A percentile compares a stretch with the other conserved stretches of the same genome.
Conservation (phyloP, 2,329 filamentous ascomycete genomes). For the Fusarium decemcellulare region DNA sequence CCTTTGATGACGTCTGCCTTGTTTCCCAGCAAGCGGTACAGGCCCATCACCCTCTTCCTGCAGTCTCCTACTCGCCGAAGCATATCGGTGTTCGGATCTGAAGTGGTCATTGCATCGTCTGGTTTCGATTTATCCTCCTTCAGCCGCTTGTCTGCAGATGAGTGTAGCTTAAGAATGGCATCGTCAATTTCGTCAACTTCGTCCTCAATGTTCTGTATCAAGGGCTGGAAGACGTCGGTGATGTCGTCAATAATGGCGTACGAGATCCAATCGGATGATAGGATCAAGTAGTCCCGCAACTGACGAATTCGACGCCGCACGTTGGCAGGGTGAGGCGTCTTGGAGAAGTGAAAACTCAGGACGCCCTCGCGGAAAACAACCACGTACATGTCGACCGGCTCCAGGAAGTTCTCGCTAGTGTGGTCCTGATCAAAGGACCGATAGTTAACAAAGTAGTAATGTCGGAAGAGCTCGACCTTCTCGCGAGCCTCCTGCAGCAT, state of each 20-base stretch:
- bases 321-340: constrained; percentile 95
- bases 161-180: constrained; percentile 86
- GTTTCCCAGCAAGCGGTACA: constrained; percentile 93
- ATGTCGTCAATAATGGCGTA: constrained; percentile 99
- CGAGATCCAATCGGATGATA: constrained; percentile 97
- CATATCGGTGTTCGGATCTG: constrained; percentile 80
- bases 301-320: constrained; percentile 94
- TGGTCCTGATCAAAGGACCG: constrained; percentile 97
- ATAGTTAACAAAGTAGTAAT: constrained; percentile 99
- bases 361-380: constrained; percentile 97
- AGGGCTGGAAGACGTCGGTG: constrained; percentile 93
- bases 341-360: constrained; percentile 96
- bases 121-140: constrained; percentile 62
- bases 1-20: constrained; percentile 99
- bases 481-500: constrained; percentile 97
- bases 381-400: constrained; percentile 97
- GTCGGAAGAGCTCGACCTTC: constrained; percentile 96
- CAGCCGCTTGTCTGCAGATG: constrained; percentile 61
- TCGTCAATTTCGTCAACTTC: constrained; percentile 99
- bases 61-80: constrained; percentile 92
- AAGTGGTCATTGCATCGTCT: constrained; percentile 59
- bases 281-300: constrained; percentile 90
- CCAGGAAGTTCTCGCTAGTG: constrained; percentile 89
- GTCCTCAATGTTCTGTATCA: constrained; percentile 94
- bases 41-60: constrained; percentile 96